Evolutionary conservation across 192 early-diverging fungal genomes (phyloP).

Genomic region (Rhizophagus clarus): DNA sequence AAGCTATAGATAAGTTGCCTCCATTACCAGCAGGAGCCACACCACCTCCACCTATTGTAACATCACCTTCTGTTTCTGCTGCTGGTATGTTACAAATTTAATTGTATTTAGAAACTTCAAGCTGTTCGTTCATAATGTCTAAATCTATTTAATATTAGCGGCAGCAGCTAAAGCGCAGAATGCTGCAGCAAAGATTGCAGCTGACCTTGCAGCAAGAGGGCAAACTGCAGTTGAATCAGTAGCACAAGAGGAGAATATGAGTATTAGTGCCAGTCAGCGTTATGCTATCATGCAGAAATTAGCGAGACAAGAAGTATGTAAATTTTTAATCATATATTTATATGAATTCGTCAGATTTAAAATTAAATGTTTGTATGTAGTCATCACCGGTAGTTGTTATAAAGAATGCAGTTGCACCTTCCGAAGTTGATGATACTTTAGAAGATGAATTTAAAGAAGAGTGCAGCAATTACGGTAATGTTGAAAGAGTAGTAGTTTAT

Average conservation of each 20-base stretch:
- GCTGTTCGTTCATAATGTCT: neutral
- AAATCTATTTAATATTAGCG: constrained; percentile 6
- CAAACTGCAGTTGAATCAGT: constrained; percentile 52
- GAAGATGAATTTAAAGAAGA: constrained; percentile 85
- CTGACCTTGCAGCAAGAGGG: constrained; percentile 45
- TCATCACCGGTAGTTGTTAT: constrained; percentile 63
- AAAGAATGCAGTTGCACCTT: constrained; percentile 68
- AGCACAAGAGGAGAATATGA: constrained; percentile 55
- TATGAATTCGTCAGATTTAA: neutral
- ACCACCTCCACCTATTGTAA: constrained; percentile 18
- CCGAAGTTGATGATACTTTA: constrained; percentile 80
- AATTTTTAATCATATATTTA: neutral
- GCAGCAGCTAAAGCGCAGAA: constrained; percentile 49
- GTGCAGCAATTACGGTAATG: constrained; percentile 77
- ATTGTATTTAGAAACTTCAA: constrained; percentile 11
- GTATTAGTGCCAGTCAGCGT: constrained; percentile 58
- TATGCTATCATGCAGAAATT: constrained; percentile 76
- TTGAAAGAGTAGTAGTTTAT: constrained; percentile 67
- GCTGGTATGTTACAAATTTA: constrained; percentile 19
- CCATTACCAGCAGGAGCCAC: constrained; percentile 20
- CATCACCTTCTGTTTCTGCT: constrained; percentile 37
- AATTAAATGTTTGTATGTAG: neutral
- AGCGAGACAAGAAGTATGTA: constrained; percentile 41
- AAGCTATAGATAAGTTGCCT: constrained; percentile 62
- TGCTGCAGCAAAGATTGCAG: constrained; percentile 50